Evolutionary conservation across 345 rosid species (phyloP), one percentile per base, ranked within the genome.

Genomic region (Citrus glauca): DNA sequence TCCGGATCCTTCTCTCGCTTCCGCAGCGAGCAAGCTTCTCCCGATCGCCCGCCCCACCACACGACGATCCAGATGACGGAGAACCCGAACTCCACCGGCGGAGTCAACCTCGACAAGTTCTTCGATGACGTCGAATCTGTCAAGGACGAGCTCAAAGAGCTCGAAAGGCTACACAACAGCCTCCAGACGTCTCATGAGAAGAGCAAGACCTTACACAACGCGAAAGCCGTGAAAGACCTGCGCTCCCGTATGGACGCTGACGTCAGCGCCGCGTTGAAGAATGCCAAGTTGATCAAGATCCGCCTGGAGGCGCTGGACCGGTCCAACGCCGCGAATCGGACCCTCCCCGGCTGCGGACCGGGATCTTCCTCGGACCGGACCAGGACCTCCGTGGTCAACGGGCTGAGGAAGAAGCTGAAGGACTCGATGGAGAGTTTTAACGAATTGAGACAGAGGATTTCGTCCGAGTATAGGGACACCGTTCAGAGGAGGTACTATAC

Each of bases 291-390:
- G 63, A 84, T 91, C 67, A 93, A 91, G 89, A 93, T 88, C 22
- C 82, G 92, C 63, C 81, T 97, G 40, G 99, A 97, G 86, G 94
- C 94, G 5, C 86, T 97, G 27, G 99, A 97, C 72, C 89, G 98
- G 4, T 84, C 98, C 78, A 97, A 94, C 83, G 94, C 94, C 1
- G 86, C 94, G n/a, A 91, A 89, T 76, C 90, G 92, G 74, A 82
- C 85, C 73, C 80, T 94, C 4, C 98, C 95, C 1, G 98, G 94
- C 0, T 93, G 97, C 64, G 98, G 98, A 6, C 89, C 93, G 3
- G 98, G 98, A 2, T 94, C 99, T 6, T 89, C 99, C 33, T 90
- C 98, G 4, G 99, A 97, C 79, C 84, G 98, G 69, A 94, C 98
- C 3, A 81, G 98, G 79, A 91, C 93, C 0, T 88, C 94, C 0